Percentiles rank a stretch among this genome's conserved stretches.
Conservation (phyloP, 768 basidiomycete species). For the Leccinum imitatum region DNA sequence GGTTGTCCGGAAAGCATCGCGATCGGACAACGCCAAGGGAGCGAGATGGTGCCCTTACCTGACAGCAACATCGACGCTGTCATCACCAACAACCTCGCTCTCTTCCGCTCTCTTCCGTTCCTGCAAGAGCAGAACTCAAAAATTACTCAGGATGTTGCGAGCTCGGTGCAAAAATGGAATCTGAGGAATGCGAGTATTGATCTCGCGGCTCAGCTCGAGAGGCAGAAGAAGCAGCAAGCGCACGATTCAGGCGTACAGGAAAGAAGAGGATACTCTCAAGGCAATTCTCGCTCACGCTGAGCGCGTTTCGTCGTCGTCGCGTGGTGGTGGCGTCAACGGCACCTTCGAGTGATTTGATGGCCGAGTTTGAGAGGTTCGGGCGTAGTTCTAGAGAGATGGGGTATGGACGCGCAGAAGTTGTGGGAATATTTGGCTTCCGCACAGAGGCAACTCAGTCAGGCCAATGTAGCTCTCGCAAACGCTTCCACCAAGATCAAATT, state of each 20-base stretch:
- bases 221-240: constrained; percentile 69
- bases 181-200: constrained; percentile 86
- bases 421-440: constrained; percentile 67
- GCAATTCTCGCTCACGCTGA: constrained; percentile 64
- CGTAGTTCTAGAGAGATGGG: too few relatives aligned
- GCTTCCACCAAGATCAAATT: constrained; percentile 81
- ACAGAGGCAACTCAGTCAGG: constrained; percentile 66
- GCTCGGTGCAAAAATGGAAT: constrained; percentile 65
- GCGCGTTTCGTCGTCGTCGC: constrained; percentile 9
- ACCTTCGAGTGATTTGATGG: too few relatives aligned
- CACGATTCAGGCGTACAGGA: constrained; percentile 77
- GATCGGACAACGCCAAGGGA: constrained; percentile 74
- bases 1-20: constrained; percentile 88
- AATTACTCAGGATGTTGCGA: too few relatives aligned
- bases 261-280: constrained; percentile 85
- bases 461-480: constrained; percentile 72
- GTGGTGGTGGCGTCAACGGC: too few relatives aligned
- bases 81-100: too few relatives aligned
- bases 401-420: constrained; percentile 33
- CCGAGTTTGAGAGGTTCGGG: too few relatives aligned
- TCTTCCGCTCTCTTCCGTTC: too few relatives aligned
- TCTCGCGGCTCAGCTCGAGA: constrained; percentile 79
- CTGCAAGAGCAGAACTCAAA: too few relatives aligned
- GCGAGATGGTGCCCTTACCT: too few relatives aligned
- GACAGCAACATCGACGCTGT: too few relatives aligned